Evolutionary conservation across 352 stramenopile genomes (phyloP), one percentile per base, ranked within the genome.

Genomic region (Globisporangium splendens): DNA sequence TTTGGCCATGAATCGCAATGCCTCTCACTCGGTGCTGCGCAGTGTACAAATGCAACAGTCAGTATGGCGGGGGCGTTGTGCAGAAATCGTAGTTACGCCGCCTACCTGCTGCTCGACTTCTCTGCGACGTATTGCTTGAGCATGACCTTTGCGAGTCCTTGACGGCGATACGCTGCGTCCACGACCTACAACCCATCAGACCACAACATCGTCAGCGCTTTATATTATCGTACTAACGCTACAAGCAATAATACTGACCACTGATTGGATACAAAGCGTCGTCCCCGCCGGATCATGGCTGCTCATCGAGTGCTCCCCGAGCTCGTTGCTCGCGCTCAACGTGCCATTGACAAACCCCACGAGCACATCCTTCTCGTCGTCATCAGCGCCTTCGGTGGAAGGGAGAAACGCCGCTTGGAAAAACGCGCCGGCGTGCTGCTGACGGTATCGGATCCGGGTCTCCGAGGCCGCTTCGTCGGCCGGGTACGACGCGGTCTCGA

Each of bases 261-360:
- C 88, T 35, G 77, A 95, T 73, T 97, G 91, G 71, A 98, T 95
- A 43, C 83, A 94, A 3, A 98, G 73, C 51, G 86, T 71, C 7
- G 63, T 55, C 24, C 90, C 91, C 1, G 61, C 50, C 4, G 91
- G 66, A 51, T 94, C 76, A 64, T 98, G 93, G 31, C 63, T 58
- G 22, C 70, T 73, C 78, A 97, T 95, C 12, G 75, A 75, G 28
- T 91, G 75, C 21, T 91, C 74, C 8, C 70, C 71, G 43, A 97
- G 81, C 11, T 76, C 65, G 6, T 75, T 46, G 46, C 69, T 79
- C 11, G 57, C 47, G n/a, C 65, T 75, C 18, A 92, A 71, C 39
- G 90, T 97, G 56, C 73, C 77, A 65, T 90, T 96, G 56, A 98
- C 80, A 69, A 96, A 98, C 6, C 92, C 92, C 18, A 97, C 79